Evolutionary conservation across 148 eudicot genomes (phyloP), one percentile per base, ranked within the genome.

Genomic region (Camellia lanceoleosa): DNA sequence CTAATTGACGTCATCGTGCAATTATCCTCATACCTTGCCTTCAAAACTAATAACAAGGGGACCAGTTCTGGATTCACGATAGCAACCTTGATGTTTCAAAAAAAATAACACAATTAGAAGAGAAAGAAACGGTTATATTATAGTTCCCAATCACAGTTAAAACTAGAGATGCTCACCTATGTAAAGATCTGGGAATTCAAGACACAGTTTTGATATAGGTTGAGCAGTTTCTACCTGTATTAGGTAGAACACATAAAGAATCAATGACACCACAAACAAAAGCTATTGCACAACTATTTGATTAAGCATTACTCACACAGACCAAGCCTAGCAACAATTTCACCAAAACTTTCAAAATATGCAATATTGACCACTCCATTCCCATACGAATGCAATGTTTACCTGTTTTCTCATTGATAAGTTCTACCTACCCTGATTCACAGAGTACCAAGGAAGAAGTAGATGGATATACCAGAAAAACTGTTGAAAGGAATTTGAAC

Each of bases 221-320:
- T 92, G 93, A 71, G 97, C 94, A 58, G 82, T 84, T 88, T 90
- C 94, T 52, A 95, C 83, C 99, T 95, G 92, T 84, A 87, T 78
- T 23, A 74, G 14, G 47, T 66, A 23, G 12, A 55, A 46, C n/a
- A 43, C 56, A 71, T 14, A 20, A 58, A 9, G 54, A 68, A 71
- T 49, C 55, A 64, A 52, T 19, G 67, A 61, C 20, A 49, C 19
- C 76, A 46, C 47, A 77, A 60, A 7, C 47, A 74, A 2, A 56
- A 66, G 43, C 55, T 58, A 20, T 66, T 30, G 54, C 59, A 58
- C 55, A 13, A 73, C 52, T 68, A 58, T 52, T 55, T 42, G 55
- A 55, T 19, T 15, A 54, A 15, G 47, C n/a, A 66, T 51, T 16
- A 38, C 38, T 66, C 41, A 16, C 5, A 30, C 42, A 49, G 11